Base-by-base conservation (phyloP, 2,329 filamentous ascomycete species). In the Phaeosphaeria sp. region DNA sequence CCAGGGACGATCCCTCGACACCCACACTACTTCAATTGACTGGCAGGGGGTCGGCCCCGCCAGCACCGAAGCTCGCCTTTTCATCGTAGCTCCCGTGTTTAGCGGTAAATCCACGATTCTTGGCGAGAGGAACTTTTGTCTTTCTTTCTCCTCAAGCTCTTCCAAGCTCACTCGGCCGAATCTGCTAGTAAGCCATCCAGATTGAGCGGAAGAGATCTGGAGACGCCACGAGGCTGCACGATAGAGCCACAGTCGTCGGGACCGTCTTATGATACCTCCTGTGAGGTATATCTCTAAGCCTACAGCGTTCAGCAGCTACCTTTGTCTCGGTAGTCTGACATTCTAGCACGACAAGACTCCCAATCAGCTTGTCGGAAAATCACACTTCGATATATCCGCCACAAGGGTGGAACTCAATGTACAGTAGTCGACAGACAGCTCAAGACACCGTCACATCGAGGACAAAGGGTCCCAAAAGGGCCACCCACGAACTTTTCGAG, bases 1-100 rank as follows among this genome's bases (percentile, higher is more conserved):
- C 50, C 43, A 45, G 27, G 39, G 50, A 45, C 49, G 49, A 51
- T 51, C 48, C 24, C 15, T 50, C 49, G 30, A 36, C 22, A 48
- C 45, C 45, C 24, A 48, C 45, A 48, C 24, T n/a, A 51, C 30
- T 18, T 22, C 1, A 22, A 44, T 22, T 18, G 18, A 44, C 15
- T 24, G 3, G 25, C 18, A 20, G 8, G 42, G 8, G 20, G 24
- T 30, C 40, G 42, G 42, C 50, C 39, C 48, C 40, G 50, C 42
- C 9, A 45, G 7, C 7, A 21, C 50, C 42, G 42, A 52, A 11
- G 15, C n/a, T 20, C 27, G 42, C 42, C 42, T 44, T 8, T 11
- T 8, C 18, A 39, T 22, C 18, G 8, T 22, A 22, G 18, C 42
- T 44, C 18, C 42, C 42, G 42, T n/a, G 18, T 22, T 44, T 22